These are phyloP conservation scores for Fusarium beomiforme DNA, from an alignment of 2,329 filamentous ascomycete species.

Conservation along the genomic window DNA sequence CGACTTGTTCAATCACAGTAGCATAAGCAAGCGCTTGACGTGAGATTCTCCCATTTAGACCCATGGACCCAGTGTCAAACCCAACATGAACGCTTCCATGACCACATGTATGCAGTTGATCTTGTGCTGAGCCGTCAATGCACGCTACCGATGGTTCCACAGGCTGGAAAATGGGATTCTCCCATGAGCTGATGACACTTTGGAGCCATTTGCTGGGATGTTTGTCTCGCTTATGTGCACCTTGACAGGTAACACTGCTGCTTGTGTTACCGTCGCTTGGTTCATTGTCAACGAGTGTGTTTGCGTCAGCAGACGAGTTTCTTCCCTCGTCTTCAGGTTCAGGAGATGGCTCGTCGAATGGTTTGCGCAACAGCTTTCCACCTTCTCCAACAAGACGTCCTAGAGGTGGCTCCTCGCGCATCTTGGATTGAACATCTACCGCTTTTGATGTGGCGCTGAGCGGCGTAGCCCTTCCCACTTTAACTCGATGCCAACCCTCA, in stretches of 20 bases:
- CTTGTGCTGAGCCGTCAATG: conserved; percentile 35
- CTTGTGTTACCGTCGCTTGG: background rate
- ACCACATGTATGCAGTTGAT: background rate
- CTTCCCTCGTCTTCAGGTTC: conserved; percentile 12
- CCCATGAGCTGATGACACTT: conserved; percentile 71
- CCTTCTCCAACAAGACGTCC: conserved; percentile 52
- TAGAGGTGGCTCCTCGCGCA: background rate
- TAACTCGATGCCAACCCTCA: conserved; percentile 52
- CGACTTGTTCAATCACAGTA: conserved; percentile 81
- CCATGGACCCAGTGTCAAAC: conserved; percentile 45
- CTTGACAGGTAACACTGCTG: background rate
- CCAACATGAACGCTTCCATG: conserved; percentile 33
- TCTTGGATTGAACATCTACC: background rate
- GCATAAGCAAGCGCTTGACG: conserved; percentile 69
- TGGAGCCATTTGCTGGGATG: conserved; percentile 64
- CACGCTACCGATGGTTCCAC: conserved; percentile 58
- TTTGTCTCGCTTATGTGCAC: conserved; percentile 1
- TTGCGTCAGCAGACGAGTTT: background rate
- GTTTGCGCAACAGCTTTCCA: conserved; percentile 55
- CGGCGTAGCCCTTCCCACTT: conserved; percentile 39
- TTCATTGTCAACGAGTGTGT: background rate
- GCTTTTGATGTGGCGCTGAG: background rate
- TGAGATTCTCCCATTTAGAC: conserved; percentile 62
- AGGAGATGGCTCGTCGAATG: conserved; percentile 53
- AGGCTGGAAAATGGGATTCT: conserved; percentile 78